Evolutionary conservation across 495 filamentous ascomycete genomes (phyloP).

Genomic region (Elasticomyces elasticus): DNA sequence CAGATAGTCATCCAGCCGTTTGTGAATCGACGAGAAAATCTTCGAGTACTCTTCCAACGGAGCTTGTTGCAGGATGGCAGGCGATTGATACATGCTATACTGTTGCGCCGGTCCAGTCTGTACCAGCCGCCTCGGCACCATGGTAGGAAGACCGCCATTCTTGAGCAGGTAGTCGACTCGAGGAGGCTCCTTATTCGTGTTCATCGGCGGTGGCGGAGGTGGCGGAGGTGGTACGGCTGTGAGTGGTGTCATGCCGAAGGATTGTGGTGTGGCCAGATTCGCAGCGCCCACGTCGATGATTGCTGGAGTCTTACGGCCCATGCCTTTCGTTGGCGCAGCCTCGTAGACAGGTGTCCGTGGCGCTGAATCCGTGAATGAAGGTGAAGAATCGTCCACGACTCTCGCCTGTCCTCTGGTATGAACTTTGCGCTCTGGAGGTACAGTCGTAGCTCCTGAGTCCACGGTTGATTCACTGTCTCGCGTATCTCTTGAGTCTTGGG

Average conservation of each 20-base stretch:
- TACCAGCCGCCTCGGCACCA: conserved; percentile 58
- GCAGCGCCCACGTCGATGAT: conserved; percentile 8
- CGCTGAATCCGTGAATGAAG: conserved; percentile 36
- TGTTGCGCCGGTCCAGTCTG: conserved; percentile 23
- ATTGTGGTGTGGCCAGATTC: conserved; percentile 1
- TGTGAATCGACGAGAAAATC: conserved; percentile 69
- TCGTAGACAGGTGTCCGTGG: conserved; percentile 46
- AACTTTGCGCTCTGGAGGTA: conserved; percentile 50
- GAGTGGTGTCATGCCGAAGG: conserved; percentile 14
- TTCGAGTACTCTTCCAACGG: conserved; percentile 43
- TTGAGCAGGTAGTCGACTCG: conserved; percentile 83
- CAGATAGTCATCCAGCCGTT: conserved; percentile 74
- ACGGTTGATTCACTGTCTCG: conserved; percentile 34
- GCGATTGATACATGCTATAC: conserved; percentile 41
- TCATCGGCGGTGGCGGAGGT: conserved; percentile 73
- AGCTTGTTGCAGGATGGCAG: conserved; percentile 17
- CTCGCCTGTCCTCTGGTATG: conserved; percentile 26
- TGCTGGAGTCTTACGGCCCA: neutral
- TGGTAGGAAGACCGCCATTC: conserved; percentile 63
- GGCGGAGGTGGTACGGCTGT: conserved; percentile 46
- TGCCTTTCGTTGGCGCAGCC: conserved; percentile 18
- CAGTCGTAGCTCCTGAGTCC: conserved; percentile 57
- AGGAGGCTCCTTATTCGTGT: conserved; percentile 55
- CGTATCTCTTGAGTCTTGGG: conserved; percentile 25
- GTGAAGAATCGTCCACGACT: conserved; percentile 27